phyloP scores from a whole-genome alignment of 2,329 filamentous ascomycete species.

The Diaporthe ilicicola region DNA sequence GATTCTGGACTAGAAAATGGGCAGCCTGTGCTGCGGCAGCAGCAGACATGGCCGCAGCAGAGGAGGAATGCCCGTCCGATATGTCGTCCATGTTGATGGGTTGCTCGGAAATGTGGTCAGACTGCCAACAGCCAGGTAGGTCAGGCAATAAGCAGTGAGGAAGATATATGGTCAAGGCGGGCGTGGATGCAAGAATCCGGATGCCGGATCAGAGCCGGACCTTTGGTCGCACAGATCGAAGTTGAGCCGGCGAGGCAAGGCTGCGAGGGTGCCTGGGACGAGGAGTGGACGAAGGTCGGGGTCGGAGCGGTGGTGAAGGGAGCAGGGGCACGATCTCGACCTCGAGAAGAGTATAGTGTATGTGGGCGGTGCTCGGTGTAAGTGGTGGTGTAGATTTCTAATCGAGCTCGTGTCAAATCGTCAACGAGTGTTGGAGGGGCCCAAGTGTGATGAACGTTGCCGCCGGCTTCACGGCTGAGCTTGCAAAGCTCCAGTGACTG shows the following conservation, averaged over 20 bases:
- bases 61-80: slow-evolving; percentile 35
- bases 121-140: background rate
- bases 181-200: background rate
- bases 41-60: slow-evolving; percentile 46
- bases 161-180: background rate
- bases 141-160: background rate
- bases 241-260: background rate
- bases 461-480: slow-evolving; percentile 18
- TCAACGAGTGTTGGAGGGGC: slow-evolving; percentile 10
- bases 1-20: slow-evolving; percentile 48
- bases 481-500: slow-evolving; percentile 14
- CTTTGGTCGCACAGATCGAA: slow-evolving; percentile 19
- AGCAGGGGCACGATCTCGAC: background rate
- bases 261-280: background rate
- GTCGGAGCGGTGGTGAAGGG: background rate
- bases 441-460: slow-evolving; percentile 21
- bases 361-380: background rate
- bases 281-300: background rate
- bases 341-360: background rate
- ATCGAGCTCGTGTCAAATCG: slow-evolving; percentile 6
- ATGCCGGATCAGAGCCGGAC: slow-evolving; percentile 18
- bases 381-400: background rate
- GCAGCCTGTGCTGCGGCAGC: slow-evolving; percentile 47
- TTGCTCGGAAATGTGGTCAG: background rate
- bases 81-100: slow-evolving; percentile 46